These are phyloP conservation scores for Catharanthus roseus DNA, from an alignment of 257 asterid genomes.

Conservation along the genomic window DNA sequence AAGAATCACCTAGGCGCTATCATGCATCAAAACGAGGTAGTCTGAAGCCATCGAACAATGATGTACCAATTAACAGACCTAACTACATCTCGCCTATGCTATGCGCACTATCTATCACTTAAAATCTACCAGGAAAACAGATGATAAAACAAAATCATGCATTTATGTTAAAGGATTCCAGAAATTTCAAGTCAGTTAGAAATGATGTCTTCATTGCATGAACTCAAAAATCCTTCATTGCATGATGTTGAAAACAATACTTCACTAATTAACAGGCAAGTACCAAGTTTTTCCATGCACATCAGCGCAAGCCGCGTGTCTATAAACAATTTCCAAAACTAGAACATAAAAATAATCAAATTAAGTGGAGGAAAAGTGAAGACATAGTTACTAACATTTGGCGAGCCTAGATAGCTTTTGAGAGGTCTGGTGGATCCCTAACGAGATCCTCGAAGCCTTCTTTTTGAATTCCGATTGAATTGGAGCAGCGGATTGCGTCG, in stretches of 20 bases:
- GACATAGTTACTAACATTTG: constrained; percentile 43
- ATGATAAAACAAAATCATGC: neutral
- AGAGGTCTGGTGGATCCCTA: constrained; percentile 88
- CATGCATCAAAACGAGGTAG: neutral
- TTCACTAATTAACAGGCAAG: too few species aligned
- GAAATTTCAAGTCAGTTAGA: neutral
- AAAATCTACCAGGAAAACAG: neutral
- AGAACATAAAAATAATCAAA: too few species aligned
- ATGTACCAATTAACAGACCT: neutral
- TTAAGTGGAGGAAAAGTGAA: too few species aligned
- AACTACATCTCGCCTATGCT: neutral
- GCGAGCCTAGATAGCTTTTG: constrained; percentile 93
- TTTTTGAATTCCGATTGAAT: constrained; percentile 81
- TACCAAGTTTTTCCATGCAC: too few species aligned
- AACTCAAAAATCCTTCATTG: neutral
- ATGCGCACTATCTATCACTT: neutral
- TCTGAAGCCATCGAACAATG: neutral
- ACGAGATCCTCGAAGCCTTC: constrained; percentile 83
- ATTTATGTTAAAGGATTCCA: neutral
- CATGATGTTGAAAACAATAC: neutral
- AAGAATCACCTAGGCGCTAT: too few species aligned
- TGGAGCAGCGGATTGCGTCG: constrained; percentile 51
- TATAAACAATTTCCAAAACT: neutral
- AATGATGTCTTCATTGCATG: neutral
- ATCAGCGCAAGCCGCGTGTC: too few species aligned